Conservation (phyloP, 345 rosid genomes). For the Acer yangbiense region DNA sequence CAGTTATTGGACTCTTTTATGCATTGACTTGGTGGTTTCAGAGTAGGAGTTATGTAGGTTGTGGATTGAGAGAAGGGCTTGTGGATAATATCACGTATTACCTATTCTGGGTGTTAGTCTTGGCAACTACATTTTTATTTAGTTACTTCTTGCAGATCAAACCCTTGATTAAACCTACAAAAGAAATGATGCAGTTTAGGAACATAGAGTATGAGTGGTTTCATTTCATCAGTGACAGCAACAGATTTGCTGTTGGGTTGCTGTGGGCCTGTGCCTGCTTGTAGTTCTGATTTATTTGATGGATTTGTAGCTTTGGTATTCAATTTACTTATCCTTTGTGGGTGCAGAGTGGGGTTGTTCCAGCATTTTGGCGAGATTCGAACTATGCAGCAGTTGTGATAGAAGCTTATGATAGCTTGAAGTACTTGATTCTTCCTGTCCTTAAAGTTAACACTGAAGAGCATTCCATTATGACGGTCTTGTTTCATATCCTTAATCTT, state of each 20-base stretch:
- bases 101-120: conserved; percentile 76
- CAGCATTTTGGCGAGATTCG: conserved; percentile 95
- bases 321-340: conserved; percentile 81
- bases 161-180: conserved; percentile 78
- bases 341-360: conserved; percentile 89
- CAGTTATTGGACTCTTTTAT: conserved; percentile 35
- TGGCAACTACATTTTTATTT: conserved; percentile 76
- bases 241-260: conserved; percentile 72
- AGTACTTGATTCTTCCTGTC: too few relatives aligned
- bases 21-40: conserved; percentile 83
- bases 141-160: conserved; percentile 89
- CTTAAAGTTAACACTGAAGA: too few relatives aligned
- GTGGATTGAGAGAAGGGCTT: conserved; percentile 86
- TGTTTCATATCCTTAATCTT: too few relatives aligned
- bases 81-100: conserved; percentile 74
- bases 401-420: too few relatives aligned
- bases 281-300: conserved; percentile 78
- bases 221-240: conserved; percentile 55
- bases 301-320: conserved; percentile 97
- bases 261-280: conserved; percentile 61
- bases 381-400: conserved; percentile 65
- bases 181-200: conserved; percentile 44
- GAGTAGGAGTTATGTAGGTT: conserved; percentile 72
- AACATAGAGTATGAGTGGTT: conserved; percentile 68
- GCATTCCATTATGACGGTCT: too few relatives aligned